Evolutionary conservation across 2,329 filamentous ascomycete genomes (phyloP).

Genomic region (Pseudohalonectria lignicola): DNA sequence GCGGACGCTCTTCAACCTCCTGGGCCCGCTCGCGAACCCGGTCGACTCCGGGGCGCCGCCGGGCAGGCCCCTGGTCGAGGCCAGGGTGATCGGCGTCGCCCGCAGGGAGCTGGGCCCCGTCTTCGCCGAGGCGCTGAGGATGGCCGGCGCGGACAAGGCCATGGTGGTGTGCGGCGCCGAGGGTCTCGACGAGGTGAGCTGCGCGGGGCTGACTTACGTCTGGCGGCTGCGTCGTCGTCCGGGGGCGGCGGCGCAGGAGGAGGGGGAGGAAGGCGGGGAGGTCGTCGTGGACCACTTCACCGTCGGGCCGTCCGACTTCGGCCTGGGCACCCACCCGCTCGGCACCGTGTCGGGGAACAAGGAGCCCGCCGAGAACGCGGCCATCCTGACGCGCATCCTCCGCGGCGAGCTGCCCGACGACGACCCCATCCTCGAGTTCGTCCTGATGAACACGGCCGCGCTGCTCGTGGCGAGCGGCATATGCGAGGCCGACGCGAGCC

Average conservation of each 20-base stretch:
- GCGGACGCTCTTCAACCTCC: conserved; percentile 94
- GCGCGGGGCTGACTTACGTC: conserved; percentile 78
- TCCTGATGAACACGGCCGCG: conserved; percentile 86
- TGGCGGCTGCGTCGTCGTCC: conserved; percentile 55
- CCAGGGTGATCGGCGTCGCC: conserved; percentile 86
- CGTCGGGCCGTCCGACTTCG: conserved; percentile 78
- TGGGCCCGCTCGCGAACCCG: conserved; percentile 87
- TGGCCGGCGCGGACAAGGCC: conserved; percentile 70
- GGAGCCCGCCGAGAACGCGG: conserved; percentile 76
- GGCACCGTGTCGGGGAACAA: conserved; percentile 73
- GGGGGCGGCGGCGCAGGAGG: conserved; percentile 17
- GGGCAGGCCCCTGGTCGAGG: conserved; percentile 52
- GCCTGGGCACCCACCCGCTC: conserved; percentile 63
- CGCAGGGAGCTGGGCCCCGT: conserved; percentile 77
- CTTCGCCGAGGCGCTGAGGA: conserved; percentile 73
- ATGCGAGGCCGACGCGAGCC: conserved; percentile 71
- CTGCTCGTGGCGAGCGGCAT: conserved; percentile 77
- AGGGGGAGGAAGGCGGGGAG: conserved; percentile 22
- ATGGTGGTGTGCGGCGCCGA: conserved; percentile 89
- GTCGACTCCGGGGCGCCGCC: conserved; percentile 39
- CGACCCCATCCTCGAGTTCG: conserved; percentile 84
- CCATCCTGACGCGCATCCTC: conserved; percentile 69
- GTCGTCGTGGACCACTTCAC: conserved; percentile 64
- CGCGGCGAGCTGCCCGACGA: conserved; percentile 60
- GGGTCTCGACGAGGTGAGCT: conserved; percentile 91